Evolutionary conservation across 2,329 filamentous ascomycete species (phyloP), one percentile per base, ranked within the genome.

Genomic region (Zymoseptoria crescenta): DNA sequence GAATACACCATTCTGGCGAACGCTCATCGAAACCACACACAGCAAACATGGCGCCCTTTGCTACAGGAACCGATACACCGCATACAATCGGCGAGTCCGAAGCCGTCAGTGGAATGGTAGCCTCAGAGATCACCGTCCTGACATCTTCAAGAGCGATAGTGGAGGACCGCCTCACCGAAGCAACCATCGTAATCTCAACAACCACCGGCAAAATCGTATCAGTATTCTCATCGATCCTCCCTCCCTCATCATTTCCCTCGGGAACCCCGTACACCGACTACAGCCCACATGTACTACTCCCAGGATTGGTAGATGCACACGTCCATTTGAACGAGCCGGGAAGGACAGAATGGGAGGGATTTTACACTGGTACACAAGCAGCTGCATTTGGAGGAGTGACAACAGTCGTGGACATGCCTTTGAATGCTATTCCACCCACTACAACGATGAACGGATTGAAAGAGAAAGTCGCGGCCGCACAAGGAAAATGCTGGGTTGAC

Each of bases 251-350:
- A 49, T 96, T 97, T 73, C 87, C 91, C 1, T 70, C 80, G 0
- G 84, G 83, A 48, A 86, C 87, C 7, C 79, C 81, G 5, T 97
- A 97, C 74, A 81, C 84, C 66, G 87, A 99, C 78, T 86, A 96
- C 76, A 90, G 88, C 21, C 91, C 93, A 9, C 83, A 87, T 74
- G 81, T 97, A 52, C 79, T 99, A 48, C 81, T 97, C 35, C 94
- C 94, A 0, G 94, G 94, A 20, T 80, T 99, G 29, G 93, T 99
- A 19, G 94, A 99, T 73, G 93, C 94, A 41, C 94, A 99, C 74
- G 94, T 99, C 45, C 94, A 99, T 77, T 84, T 97, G 67, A 97
- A 97, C 71, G 94, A 99, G 77, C 94, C 94, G 0, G 94, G 94
- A 49, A 84, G 94, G 59, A 96, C 93, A 56, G 93, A 96, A 82